Base-by-base conservation (phyloP, 148 eudicot genomes). In the Rhododendron griersonianum region DNA sequence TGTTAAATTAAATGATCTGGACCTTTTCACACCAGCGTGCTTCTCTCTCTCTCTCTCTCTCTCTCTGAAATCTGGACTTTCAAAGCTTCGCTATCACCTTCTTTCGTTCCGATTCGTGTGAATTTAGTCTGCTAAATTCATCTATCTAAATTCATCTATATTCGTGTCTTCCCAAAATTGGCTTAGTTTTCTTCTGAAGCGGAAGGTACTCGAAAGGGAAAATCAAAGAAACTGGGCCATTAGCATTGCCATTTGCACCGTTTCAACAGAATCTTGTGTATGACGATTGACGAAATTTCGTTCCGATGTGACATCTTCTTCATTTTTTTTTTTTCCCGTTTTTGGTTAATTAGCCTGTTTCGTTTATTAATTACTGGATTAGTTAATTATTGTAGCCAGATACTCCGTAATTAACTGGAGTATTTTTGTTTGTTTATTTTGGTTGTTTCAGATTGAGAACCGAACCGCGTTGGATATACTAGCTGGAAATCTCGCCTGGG, bases 401-500 rank as follows among this genome's bases (percentile, higher is more conserved):
- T 47, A 45, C 48, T 45, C 48, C 16, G 23, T 23, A 11, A 23
- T 33, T 45, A 39, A 25, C 30, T 83, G 51, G 21, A 39, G 47
- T 83, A 28, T 21, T 83, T 18, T 83, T 9, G 37, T 83, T 67
- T 84, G 16, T 48, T 16, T 75, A 4, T 69, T 41, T 23, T 55
- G 2, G 14, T 18, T 59, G 16, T 81, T 59, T 13, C 45, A 37
- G 81, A 59, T 11, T 57, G 80, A 80, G 9, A 19, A 84, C 53
- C 25, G 84, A 50, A 79, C 71, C 23, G 63, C 44, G 83, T 87
- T 71, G 84, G 86, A 67, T 23, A 78, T 87, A n/a, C n/a, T n/a
- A 87, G 88, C 88, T 87, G 88, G 86, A 65, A 1, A 47, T 28
- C 51, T 83, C 11, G 88, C 23, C 67, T 45, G 80, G 86, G 88